Evolutionary conservation across 495 filamentous ascomycete genomes (phyloP).

Genomic region (Hyaloscypha hepaticicola): DNA sequence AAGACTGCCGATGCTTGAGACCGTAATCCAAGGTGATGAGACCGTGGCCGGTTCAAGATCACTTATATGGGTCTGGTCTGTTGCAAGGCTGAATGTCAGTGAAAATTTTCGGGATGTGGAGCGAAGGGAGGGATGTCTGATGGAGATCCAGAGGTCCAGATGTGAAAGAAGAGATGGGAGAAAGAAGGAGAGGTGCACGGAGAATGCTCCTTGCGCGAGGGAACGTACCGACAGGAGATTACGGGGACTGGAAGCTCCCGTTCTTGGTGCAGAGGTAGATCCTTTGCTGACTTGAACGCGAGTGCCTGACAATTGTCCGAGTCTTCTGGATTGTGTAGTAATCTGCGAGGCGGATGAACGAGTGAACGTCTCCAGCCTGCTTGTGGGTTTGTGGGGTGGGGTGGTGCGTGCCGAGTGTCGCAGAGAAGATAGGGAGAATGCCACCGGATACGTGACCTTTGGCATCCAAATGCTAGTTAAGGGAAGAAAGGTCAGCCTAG

Average conservation of each 20-base stretch:
- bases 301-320: constrained; percentile 17
- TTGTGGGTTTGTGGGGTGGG: constrained; percentile 17
- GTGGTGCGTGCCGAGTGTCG: constrained; percentile 26
- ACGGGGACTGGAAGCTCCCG: constrained; percentile 9
- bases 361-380: constrained; percentile 37
- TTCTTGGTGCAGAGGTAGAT: constrained; percentile 17
- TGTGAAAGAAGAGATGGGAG: neutral
- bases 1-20: constrained; percentile 13
- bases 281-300: constrained; percentile 24
- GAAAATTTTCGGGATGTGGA: constrained; percentile 4
- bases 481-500: constrained; percentile 23
- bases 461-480: constrained; percentile 33
- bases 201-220: constrained; percentile 16
- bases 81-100: constrained; percentile 9
- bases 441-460: constrained; percentile 27
- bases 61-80: constrained; percentile 27
- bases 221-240: constrained; percentile 30
- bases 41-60: constrained; percentile 20
- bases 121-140: constrained; percentile 5
- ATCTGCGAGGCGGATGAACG: constrained; percentile 32
- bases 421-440: constrained; percentile 24
- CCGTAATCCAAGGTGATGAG: constrained; percentile 17
- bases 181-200: neutral
- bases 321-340: constrained; percentile 20
- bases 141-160: neutral